Percentiles rank a stretch among this genome's conserved stretches.
Evolutionary conservation across 2,329 filamentous ascomycete species (phyloP).

Genomic region (Botrytis porri): DNA sequence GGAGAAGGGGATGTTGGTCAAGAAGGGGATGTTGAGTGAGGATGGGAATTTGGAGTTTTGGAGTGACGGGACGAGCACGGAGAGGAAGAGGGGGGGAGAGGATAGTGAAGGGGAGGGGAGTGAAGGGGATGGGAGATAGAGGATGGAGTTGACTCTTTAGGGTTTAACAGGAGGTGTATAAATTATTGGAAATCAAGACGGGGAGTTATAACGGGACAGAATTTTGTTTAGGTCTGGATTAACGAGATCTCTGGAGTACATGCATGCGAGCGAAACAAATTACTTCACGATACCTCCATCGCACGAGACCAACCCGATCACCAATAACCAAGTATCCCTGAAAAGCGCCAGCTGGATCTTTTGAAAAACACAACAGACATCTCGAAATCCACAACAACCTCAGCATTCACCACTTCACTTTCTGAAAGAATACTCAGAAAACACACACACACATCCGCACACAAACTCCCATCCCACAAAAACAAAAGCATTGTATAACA

Average conservation of each 20-base stretch:
- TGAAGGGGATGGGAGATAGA: neutral
- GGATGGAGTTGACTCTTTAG: neutral
- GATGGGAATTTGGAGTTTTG: constrained; percentile 93
- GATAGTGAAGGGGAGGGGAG: neutral
- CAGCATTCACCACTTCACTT: neutral
- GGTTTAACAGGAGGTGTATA: neutral
- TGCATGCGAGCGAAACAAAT: neutral
- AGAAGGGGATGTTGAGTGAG: constrained; percentile 66
- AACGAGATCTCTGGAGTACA: neutral
- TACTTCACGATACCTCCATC: neutral
- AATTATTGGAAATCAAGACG: neutral
- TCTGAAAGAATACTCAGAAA: neutral
- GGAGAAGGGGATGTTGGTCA: constrained; percentile 71
- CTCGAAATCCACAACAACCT: neutral
- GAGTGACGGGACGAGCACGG: constrained; percentile 54
- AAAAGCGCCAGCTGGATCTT: neutral
- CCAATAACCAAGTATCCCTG: neutral
- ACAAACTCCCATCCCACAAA: neutral
- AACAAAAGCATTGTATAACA: neutral
- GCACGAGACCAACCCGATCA: neutral
- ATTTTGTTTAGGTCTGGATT: neutral
- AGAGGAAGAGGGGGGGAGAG: constrained; percentile 21
- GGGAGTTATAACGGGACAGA: neutral
- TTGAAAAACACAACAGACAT: too few species aligned
- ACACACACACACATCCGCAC: neutral